Evolutionary conservation across 2,329 filamentous ascomycete genomes (phyloP), one percentile per base, ranked within the genome.

Genomic region (Ophiostoma perfectum): DNA sequence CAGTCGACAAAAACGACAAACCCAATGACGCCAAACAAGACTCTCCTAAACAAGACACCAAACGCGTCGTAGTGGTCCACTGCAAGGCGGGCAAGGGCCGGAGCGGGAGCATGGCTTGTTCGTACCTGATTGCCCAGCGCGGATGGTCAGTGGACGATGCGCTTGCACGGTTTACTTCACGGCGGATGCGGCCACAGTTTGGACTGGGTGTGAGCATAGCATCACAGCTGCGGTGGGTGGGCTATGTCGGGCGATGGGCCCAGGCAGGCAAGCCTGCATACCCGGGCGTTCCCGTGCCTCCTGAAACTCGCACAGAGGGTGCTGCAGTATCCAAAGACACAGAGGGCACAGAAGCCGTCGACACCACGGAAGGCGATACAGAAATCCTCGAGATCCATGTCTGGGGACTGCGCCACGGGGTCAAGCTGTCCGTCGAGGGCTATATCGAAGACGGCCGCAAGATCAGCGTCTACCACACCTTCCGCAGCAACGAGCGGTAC

Each of bases 21-120:
- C 9, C 80, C 82, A 12, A 77, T 9, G 72, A 74, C 64, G 39
- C 36, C 74, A 74, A 6, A 11, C 27, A 49, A 12, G 42, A 45
- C 42, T 11, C 4, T 12, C 42, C 47, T 63, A 65, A 42, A 11
- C 58, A 55, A 16, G 27, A n/a, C 64, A 75, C 2, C 47, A 55
- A 58, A 14, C n/a, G 92, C 45, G 92, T 98, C 0, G 90, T 90
- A 0, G 93, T 98, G 6, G 92, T 98, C 7, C 95, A 99, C 78
- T 98, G 95, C 81, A 98, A 98, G 77, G 95, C 95, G 0, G 95
- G 95, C 2, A 99, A 99, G 78, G 95, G 95, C 1, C 84, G 95
- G 66, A 96, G 92, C 72, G 95, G 95, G 4, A 97, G 92, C 0
- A 87, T 92, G 74, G 89, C 90, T 42, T 96, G 92, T 78, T 91